These are phyloP conservation scores for Phytopythium litorale DNA, from an alignment of 352 stramenopile species.

Conservation along the genomic window DNA sequence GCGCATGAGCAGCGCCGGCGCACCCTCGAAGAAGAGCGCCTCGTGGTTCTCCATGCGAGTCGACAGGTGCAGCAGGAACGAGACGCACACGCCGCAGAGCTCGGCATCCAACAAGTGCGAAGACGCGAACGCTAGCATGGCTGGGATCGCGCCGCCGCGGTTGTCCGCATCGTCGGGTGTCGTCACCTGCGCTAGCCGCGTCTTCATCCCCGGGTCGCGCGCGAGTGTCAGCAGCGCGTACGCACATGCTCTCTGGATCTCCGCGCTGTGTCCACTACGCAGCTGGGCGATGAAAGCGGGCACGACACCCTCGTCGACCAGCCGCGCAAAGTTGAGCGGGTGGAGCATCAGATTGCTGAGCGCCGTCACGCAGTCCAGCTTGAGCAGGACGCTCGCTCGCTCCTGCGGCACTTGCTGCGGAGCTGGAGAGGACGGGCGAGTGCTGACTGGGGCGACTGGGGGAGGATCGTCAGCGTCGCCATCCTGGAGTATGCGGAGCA, in stretches of 20 bases:
- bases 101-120: slow-evolving; percentile 53
- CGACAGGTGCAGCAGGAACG: slow-evolving; percentile 72
- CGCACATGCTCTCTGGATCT: slow-evolving; percentile 74
- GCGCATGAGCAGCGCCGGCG: slow-evolving; percentile 36
- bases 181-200: slow-evolving; percentile 46
- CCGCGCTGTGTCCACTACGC: slow-evolving; percentile 20
- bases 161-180: slow-evolving; percentile 16
- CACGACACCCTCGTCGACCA: slow-evolving; percentile 80
- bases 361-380: slow-evolving; percentile 76
- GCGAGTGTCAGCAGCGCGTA: slow-evolving; percentile 77
- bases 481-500: slow-evolving; percentile 44
- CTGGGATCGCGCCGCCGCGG: slow-evolving; percentile 48
- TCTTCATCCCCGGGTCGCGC: slow-evolving; percentile 70
- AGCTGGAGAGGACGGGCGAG: not conserved
- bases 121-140: slow-evolving; percentile 61
- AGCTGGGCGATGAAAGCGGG: slow-evolving; percentile 60
- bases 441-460: slow-evolving; percentile 4
- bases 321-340: slow-evolving; percentile 66
- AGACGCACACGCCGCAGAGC: slow-evolving; percentile 62
- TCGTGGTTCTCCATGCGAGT: slow-evolving; percentile 57
- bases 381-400: slow-evolving; percentile 36
- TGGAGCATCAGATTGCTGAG: slow-evolving; percentile 83
- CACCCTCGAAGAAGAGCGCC: slow-evolving; percentile 61
- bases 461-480: slow-evolving; percentile 4
- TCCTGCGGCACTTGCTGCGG: not conserved